Base-by-base conservation (phyloP, 768 basidiomycete species). In the Phanerochaete sordida region DNA sequence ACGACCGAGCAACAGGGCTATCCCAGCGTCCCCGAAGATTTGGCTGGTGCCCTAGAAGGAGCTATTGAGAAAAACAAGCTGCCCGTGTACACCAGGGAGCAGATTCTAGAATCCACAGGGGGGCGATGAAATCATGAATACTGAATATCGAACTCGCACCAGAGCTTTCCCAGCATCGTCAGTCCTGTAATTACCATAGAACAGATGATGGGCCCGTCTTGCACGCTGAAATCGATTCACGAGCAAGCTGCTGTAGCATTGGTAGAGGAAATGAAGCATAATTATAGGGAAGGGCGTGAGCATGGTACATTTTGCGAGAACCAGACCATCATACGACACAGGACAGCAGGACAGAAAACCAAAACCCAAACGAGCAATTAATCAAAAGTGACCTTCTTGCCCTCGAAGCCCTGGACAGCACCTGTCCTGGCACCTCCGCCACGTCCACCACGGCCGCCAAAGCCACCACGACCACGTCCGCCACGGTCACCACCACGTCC, bases 351-450 rank as follows among this genome's bases (percentile, higher is more conserved):
- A 35, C 33, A 33, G 3, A 16, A 21, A 37, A 43, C 33, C n/a
- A 35, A 43, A 23, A n/a, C n/a, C n/a, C n/a, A 26, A 43, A 33
- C 31, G 23, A 11, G n/a, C 53, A 54, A 35, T 50, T 39, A 58
- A 43, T 64, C 65, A 63, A 90, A 90, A 13, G 82, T 86, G 51
- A 74, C 84, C 73, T 86, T 88, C 78, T 78, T 88, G 69, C 90
- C 91, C 66, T 84, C 84, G 57, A 79, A 82, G 26, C 80, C 68
- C 50, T 83, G 74, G 68, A 89, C 84, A 33, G 84, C 90, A 28
- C 90, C 90, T 44, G 74, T 82, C 66, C 87, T 83, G 21, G 81
- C 68, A 45, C 76, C 75, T 54, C 79, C 74, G 44, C 79, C 72
- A n/a, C 74, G 75, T 30, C 81, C 72, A 46, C 79, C 76, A 30